phyloP scores from a whole-genome alignment of 192 early-diverging fungal species.

The Backusella morwellensis region DNA sequence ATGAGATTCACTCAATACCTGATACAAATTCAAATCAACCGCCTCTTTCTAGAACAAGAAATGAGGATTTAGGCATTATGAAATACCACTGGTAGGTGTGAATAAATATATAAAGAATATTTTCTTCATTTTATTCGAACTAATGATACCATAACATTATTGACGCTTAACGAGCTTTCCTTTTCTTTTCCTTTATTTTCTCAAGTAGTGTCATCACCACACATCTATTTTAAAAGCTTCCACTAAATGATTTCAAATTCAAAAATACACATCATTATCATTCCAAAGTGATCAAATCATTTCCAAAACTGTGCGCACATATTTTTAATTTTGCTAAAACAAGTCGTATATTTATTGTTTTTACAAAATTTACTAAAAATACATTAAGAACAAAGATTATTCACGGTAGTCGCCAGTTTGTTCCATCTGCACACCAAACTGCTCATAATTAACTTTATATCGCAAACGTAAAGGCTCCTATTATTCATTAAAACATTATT shows the following conservation, averaged over 20 bases:
- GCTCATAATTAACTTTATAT: conserved; percentile 46
- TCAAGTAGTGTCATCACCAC: neutral
- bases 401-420: conserved; percentile 29
- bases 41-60: too few relatives aligned
- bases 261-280: too few relatives aligned
- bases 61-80: too few relatives aligned
- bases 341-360: neutral
- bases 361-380: neutral
- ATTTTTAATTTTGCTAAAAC: neutral
- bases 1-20: too few relatives aligned
- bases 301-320: neutral
- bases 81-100: too few relatives aligned
- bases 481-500: neutral
- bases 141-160: neutral
- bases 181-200: neutral
- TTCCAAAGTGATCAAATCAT: neutral
- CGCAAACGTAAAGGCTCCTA: conserved; percentile 30
- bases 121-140: too few relatives aligned
- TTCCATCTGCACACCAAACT: conserved; percentile 43
- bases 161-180: neutral
- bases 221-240: too few relatives aligned
- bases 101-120: too few relatives aligned
- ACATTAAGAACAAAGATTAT: neutral
- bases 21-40: too few relatives aligned
- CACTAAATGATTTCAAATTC: neutral